Percentiles rank a stretch among this genome's conserved stretches.
These are phyloP conservation scores for Eragrostis nindensis DNA, from an alignment of 176 grass and related monocot species.

Conservation along the genomic window DNA sequence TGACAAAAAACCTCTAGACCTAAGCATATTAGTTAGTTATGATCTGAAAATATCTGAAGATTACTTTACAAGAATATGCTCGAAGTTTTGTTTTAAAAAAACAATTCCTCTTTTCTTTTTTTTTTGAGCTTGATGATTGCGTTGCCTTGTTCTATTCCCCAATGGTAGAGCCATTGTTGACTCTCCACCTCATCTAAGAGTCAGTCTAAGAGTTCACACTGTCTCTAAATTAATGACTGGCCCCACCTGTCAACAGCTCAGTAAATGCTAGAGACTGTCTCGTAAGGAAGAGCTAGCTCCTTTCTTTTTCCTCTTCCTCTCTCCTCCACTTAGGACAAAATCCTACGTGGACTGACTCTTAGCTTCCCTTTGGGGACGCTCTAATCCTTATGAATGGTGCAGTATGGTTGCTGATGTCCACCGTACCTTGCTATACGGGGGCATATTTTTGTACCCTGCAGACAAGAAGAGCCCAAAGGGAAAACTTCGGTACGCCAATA, in stretches of 20 bases:
- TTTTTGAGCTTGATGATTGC: neutral
- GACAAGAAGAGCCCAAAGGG: slow-evolving; percentile 90
- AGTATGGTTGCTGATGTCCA: slow-evolving; percentile 98
- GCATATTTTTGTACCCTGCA: slow-evolving; percentile 91
- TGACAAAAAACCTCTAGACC: neutral
- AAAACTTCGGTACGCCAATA: slow-evolving; percentile 71
- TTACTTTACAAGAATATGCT: neutral
- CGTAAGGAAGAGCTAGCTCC: no score
- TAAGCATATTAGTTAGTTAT: neutral
- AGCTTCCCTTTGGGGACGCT: no score
- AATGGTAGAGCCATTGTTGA: no score
- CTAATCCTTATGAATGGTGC: neutral
- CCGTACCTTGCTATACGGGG: slow-evolving; percentile 91
- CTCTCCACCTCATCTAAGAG: no score
- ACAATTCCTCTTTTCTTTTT: neutral
- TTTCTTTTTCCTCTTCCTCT: no score
- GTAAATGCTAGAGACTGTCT: no score
- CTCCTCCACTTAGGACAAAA: no score
- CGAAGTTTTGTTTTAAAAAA: neutral
- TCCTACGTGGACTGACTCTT: no score
- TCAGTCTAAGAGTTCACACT: no score
- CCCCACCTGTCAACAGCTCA: no score
- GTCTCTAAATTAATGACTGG: no score
- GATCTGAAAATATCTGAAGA: neutral
- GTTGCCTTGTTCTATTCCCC: neutral